phyloP scores from a whole-genome alignment of 2,329 filamentous ascomycete genomes.

The Thelonectria rubi region DNA sequence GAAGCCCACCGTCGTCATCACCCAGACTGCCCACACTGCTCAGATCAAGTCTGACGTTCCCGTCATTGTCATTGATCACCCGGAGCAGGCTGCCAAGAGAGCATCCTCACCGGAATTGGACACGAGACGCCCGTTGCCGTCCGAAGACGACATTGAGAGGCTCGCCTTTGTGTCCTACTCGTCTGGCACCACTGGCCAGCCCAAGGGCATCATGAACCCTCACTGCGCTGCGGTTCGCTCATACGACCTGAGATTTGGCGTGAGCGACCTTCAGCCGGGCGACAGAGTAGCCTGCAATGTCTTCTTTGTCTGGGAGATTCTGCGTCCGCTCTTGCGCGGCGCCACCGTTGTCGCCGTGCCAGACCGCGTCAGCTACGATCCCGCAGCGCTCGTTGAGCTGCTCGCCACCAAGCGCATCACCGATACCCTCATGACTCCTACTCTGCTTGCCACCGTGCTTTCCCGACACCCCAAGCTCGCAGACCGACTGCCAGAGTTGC shows the following conservation, averaged over 20 bases:
- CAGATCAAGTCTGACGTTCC: constrained; percentile 72
- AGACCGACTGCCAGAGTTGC: constrained; percentile 69
- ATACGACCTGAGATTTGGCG: constrained; percentile 75
- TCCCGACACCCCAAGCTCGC: constrained; percentile 73
- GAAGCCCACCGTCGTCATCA: constrained; percentile 75
- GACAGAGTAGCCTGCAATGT: constrained; percentile 89
- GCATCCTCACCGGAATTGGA: constrained; percentile 45
- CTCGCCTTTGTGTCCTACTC: constrained; percentile 85
- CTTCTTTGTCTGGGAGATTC: constrained; percentile 87
- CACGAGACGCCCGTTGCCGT: constrained; percentile 62
- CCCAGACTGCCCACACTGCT: constrained; percentile 68
- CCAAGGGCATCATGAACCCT: constrained; percentile 85
- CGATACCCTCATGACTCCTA: constrained; percentile 86
- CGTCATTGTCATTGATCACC: constrained; percentile 70
- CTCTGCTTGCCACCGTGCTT: constrained; percentile 77
- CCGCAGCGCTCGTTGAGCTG: constrained; percentile 75
- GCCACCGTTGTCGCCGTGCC: constrained; percentile 80
- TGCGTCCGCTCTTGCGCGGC: constrained; percentile 78
- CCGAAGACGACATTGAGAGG: constrained; percentile 74
- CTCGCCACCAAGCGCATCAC: constrained; percentile 73
- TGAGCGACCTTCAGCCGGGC: constrained; percentile 75
- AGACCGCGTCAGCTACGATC: constrained; percentile 81
- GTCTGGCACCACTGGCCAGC: constrained; percentile 78
- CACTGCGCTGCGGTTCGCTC: constrained; percentile 78
- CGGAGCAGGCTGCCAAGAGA: constrained; percentile 42